phyloP scores from a whole-genome alignment of 495 filamentous ascomycete species.

The Neurospora cerealis region DNA sequence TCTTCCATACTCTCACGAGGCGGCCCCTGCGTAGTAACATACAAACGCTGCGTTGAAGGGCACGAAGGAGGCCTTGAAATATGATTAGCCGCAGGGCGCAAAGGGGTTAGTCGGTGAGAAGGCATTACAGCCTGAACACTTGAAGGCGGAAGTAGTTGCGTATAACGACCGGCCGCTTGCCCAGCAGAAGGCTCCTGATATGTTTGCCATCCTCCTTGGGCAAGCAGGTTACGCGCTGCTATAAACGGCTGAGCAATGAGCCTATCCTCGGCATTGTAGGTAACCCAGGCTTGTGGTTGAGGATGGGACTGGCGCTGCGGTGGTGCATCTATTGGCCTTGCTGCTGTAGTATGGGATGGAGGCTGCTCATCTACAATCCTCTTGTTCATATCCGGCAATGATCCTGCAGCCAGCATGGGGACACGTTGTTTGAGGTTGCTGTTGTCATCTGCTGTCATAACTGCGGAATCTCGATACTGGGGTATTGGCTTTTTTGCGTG shows the following conservation, averaged over 20 bases:
- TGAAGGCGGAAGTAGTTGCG: background rate
- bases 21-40: background rate
- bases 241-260: background rate
- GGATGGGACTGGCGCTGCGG: background rate
- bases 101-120: background rate
- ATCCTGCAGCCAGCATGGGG: background rate
- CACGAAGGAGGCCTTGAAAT: background rate
- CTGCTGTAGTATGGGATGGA: background rate
- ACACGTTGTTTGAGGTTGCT: background rate
- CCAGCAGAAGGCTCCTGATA: background rate
- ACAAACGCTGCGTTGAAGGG: background rate
- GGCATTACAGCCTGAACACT: background rate
- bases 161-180: background rate
- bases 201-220: background rate
- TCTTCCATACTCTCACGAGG: constrained; percentile 22
- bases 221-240: background rate
- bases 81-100: background rate
- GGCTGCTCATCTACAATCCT: background rate
- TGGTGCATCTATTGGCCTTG: background rate
- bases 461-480: background rate
- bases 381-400: background rate
- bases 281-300: background rate
- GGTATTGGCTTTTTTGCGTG: background rate
- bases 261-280: background rate
- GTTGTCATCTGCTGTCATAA: background rate